A percentile compares a stretch with the other conserved stretches of the same genome.
These are phyloP conservation scores for Glycine latifolia DNA, from an alignment of 306 rosid species.

Conservation along the genomic window DNA sequence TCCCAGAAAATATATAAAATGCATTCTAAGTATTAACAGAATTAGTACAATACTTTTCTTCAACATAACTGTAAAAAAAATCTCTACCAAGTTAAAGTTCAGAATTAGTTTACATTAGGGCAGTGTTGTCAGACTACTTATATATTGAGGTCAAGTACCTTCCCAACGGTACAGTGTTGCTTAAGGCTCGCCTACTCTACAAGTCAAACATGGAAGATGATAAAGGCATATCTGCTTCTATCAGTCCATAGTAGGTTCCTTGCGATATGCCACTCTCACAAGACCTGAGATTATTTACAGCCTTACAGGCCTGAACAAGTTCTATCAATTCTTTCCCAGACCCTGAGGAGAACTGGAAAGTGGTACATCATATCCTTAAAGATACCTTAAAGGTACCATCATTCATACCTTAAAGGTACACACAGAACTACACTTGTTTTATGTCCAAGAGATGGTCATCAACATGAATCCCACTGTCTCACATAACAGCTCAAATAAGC, in stretches of 20 bases:
- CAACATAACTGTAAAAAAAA: neutral
- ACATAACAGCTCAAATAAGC: neutral
- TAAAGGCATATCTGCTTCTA: neutral
- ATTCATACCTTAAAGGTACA: neutral
- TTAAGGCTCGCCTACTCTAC: neutral
- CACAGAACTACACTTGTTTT: neutral
- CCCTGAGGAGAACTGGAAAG: neutral
- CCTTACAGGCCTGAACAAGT: neutral
- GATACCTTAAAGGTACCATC: neutral
- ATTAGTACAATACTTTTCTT: neutral
- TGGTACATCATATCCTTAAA: neutral
- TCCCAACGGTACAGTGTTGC: neutral
- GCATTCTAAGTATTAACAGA: neutral
- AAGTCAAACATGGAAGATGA: neutral
- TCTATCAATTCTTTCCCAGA: neutral
- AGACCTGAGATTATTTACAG: neutral
- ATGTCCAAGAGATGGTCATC: neutral
- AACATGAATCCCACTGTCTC: neutral
- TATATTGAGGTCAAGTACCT: neutral
- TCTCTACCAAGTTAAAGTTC: neutral
- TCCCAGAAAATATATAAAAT: neutral
- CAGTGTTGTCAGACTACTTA: conserved; percentile 2
- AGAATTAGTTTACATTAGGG: neutral
- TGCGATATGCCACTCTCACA: neutral
- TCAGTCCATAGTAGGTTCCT: neutral